These are phyloP conservation scores for Alternaria sp. DNA, from an alignment of 2,329 filamentous ascomycete genomes.

Conservation along the genomic window DNA sequence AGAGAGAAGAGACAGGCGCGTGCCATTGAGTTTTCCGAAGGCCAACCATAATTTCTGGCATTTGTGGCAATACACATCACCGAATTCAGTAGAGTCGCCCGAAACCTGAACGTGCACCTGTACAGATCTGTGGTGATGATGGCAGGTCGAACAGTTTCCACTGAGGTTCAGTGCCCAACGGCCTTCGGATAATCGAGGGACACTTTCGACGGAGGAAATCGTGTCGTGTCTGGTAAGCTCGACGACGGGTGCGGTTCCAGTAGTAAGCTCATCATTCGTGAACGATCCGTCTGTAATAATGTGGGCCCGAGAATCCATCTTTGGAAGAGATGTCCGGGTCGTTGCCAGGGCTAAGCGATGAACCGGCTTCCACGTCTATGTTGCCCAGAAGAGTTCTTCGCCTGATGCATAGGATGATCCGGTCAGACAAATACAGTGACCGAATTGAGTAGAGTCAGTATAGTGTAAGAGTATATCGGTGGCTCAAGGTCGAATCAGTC, in stretches of 20 bases:
- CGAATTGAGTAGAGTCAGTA: background rate
- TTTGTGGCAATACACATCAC: conserved; percentile 29
- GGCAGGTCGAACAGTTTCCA: conserved; percentile 37
- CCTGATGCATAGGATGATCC: conserved; percentile 14
- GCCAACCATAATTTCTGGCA: conserved; percentile 35
- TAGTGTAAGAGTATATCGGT: background rate
- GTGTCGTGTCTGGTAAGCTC: conserved; percentile 20
- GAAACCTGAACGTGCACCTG: conserved; percentile 24
- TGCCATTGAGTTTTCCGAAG: conserved; percentile 30
- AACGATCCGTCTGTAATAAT: background rate
- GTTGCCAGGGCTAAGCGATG: conserved; percentile 1
- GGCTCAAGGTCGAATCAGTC: background rate
- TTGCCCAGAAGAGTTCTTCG: conserved; percentile 1
- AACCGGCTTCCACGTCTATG: conserved; percentile 7
- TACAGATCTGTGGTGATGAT: conserved; percentile 34
- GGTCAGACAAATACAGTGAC: background rate
- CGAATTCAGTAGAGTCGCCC: conserved; percentile 15
- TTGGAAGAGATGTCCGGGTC: background rate
- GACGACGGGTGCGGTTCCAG: background rate
- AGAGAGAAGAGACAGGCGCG: conserved; percentile 34
- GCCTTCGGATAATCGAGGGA: conserved; percentile 21
- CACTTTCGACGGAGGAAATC: conserved; percentile 26
- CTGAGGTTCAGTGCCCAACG: conserved; percentile 29
- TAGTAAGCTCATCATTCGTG: background rate
- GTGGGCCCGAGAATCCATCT: conserved; percentile 10